phyloP scores from a whole-genome alignment of 1,284 basidiomycete species.

The Heterobasidion occidentale region DNA sequence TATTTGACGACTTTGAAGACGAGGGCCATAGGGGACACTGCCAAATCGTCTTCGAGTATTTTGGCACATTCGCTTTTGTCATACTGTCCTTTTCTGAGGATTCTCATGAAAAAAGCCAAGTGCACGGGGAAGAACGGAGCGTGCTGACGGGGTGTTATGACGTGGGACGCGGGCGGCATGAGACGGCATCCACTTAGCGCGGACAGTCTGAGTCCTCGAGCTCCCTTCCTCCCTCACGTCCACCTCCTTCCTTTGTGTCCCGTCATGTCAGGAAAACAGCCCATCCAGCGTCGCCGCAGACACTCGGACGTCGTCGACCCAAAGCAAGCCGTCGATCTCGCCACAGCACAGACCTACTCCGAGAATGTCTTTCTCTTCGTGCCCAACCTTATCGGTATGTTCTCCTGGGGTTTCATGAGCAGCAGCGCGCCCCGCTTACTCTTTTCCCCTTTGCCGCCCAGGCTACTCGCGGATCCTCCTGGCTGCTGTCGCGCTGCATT shows the following conservation, averaged over 20 bases:
- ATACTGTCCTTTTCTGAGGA: too few species aligned
- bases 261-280: neutral
- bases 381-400: constrained; percentile 89
- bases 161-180: too few species aligned
- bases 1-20: too few species aligned
- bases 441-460: constrained; percentile 20
- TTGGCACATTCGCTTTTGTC: too few species aligned
- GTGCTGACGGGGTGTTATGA: too few species aligned
- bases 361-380: constrained; percentile 96
- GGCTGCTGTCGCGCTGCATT: constrained; percentile 85
- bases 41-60: too few species aligned
- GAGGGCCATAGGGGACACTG: too few species aligned
- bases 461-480: constrained; percentile 91
- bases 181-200: too few species aligned
- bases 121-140: too few species aligned
- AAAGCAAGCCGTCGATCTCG: constrained; percentile 73
- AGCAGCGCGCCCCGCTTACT: neutral
- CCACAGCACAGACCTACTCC: constrained; percentile 74
- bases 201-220: neutral
- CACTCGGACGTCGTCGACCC: constrained; percentile 61
- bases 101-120: too few species aligned
- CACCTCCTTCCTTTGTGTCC: neutral
- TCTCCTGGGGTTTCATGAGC: neutral
- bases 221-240: neutral
- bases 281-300: constrained; percentile 14